Conservation (phyloP, 148 eudicot species). For the Chenopodium formosanum region DNA sequence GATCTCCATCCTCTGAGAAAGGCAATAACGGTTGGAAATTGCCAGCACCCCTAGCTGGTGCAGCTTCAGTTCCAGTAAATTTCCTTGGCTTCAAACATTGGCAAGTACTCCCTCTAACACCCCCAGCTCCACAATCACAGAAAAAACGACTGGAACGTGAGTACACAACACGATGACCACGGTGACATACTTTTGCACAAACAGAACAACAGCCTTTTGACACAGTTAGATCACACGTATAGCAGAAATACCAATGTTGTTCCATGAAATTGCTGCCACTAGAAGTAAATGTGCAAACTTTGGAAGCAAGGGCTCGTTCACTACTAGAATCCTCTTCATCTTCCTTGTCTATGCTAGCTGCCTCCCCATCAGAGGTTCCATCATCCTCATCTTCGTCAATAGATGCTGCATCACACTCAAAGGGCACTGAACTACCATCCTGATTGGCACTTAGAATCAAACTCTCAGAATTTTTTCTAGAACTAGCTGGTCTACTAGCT, state of each 20-base stretch:
- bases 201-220: constrained; percentile 99
- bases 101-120: constrained; percentile 96
- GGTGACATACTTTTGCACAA: constrained; percentile 99
- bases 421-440: constrained; percentile 61
- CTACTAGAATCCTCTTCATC: constrained; percentile 90
- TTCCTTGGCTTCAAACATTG: constrained; percentile 96
- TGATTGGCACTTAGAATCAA: constrained; percentile 69
- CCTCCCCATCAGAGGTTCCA: constrained; percentile 98
- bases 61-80: constrained; percentile 50
- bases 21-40: constrained; percentile 78
- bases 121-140: constrained; percentile 99
- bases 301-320: constrained; percentile 92
- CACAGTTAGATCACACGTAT: constrained; percentile 96
- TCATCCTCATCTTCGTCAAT: constrained; percentile 99
- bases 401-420: constrained; percentile 97
- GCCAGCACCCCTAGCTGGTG: constrained; percentile 47
- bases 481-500: constrained; percentile 51
- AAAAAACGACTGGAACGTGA: constrained; percentile 98
- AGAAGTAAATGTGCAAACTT: constrained; percentile 98
- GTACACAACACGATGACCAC: constrained; percentile 98
- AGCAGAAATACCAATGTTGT: constrained; percentile 99
- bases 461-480: constrained; percentile 65
- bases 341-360: constrained; percentile 83
- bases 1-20: constrained; percentile 80
- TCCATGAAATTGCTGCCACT: constrained; percentile 99